Evolutionary conservation across 441 rosid species (phyloP), one percentile per base, ranked within the genome.

Genomic region (Raphanus hybrid): DNA sequence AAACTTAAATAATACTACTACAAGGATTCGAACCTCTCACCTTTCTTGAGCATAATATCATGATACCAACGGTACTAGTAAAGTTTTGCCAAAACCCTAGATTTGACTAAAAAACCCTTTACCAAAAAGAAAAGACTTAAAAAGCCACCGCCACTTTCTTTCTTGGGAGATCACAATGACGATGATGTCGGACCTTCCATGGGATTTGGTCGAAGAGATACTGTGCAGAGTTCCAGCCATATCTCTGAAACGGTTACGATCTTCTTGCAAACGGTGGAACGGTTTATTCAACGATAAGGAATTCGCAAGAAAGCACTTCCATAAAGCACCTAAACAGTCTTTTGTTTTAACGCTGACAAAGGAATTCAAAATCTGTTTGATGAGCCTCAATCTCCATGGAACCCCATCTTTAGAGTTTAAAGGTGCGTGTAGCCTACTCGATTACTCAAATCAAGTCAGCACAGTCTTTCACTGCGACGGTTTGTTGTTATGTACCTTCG

Each of bases 251-350:
- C 70, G 39, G 0, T 12, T 73, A 8, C 37, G 26, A 34, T 63
- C 1, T 16, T 62, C 35, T 62, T 62, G 69, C 15, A 59, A 59
- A 59, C 16, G 37, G 29, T 72, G 69, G 76, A 72, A 72, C 75
- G 2, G 54, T 48, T 48, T 48, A 12, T 48, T 48, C 16, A 48
- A 14, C 57, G 14, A 63, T 8, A 50, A 0, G 6, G 20, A 11
- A 50, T 73, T 73, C 62, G 23, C 35, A 73, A 50, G 7, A 52
- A 73, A 20, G 0, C 76, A 73, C 15, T 48, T 14, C 1, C 18
- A 4, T 3, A 10, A 61, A 45, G 5, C 60, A 57, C 3, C 68
- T 15, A 71, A 45, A 39, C 45, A 71, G 39, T 41, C 3, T 7
- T 5, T 50, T 18, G 2, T 14, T 8, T 20, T 60, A 27, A 23